A percentile compares a stretch with the other conserved stretches of the same genome.
Evolutionary conservation across 2,329 filamentous ascomycete species (phyloP).

Genomic region (Tothia fuscella): DNA sequence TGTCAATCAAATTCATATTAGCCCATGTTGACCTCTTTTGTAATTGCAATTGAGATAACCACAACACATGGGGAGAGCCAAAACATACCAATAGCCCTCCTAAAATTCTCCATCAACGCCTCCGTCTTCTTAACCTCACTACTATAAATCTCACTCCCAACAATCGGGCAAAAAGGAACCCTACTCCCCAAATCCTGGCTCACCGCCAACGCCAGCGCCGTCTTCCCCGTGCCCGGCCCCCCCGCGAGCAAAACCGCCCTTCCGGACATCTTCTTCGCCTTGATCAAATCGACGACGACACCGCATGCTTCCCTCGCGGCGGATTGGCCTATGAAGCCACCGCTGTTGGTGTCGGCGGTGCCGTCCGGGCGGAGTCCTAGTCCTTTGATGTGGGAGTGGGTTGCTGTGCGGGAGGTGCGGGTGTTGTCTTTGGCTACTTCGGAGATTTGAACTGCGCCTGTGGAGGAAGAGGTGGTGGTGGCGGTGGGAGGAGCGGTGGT

Average conservation of each 20-base stretch:
- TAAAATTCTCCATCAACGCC: slow-evolving; percentile 97
- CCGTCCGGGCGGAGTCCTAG: slow-evolving; percentile 80
- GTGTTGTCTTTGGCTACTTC: slow-evolving; percentile 90
- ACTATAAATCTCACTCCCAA: slow-evolving; percentile 95
- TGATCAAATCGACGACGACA: slow-evolving; percentile 90
- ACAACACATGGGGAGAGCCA: neutral
- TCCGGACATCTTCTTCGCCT: slow-evolving; percentile 94
- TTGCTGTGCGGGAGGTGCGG: slow-evolving; percentile 90
- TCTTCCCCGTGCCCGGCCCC: slow-evolving; percentile 94
- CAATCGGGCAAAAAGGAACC: slow-evolving; percentile 96
- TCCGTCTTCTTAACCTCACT: slow-evolving; percentile 99
- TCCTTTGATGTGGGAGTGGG: slow-evolving; percentile 96
- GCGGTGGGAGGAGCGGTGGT: slow-evolving; percentile 5
- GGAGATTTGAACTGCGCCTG: slow-evolving; percentile 33
- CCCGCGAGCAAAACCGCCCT: slow-evolving; percentile 87
- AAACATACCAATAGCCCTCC: slow-evolving; percentile 70
- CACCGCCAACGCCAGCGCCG: slow-evolving; percentile 85
- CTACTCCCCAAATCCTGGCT: slow-evolving; percentile 96
- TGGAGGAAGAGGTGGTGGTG: neutral
- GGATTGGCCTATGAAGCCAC: slow-evolving; percentile 82
- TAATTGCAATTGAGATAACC: neutral
- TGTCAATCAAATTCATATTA: neutral
- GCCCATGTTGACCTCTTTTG: no score
- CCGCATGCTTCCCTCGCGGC: slow-evolving; percentile 91
- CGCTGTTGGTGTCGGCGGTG: slow-evolving; percentile 63